Percentiles rank a stretch among this genome's conserved stretches.
Evolutionary conservation across 805 yeast genomes (phyloP).

Genomic region (Teunomyces kruisii): DNA sequence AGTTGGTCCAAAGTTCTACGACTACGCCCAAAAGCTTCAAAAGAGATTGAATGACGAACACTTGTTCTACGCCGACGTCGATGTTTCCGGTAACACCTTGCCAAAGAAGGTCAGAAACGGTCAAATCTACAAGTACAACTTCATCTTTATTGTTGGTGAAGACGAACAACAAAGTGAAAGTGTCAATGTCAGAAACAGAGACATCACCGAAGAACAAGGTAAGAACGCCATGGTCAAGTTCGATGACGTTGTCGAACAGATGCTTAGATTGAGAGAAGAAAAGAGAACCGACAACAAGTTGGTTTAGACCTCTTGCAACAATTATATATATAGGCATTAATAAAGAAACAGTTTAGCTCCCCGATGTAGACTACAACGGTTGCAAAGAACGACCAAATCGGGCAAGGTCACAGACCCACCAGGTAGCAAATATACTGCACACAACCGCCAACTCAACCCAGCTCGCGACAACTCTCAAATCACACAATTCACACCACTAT

Average conservation of each 20-base stretch:
- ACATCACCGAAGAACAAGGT: constrained; percentile 87
- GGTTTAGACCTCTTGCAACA: constrained; percentile 6
- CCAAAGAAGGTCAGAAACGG: constrained; percentile 98
- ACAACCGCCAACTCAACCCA: neutral
- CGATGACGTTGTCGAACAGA: constrained; percentile 68
- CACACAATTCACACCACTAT: neutral
- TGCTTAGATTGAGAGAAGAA: constrained; percentile 64
- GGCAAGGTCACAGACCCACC: too few species aligned
- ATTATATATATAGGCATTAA: neutral
- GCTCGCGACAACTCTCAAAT: neutral
- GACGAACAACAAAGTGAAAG: constrained; percentile 77
- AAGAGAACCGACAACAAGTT: constrained; percentile 69
- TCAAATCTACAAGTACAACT: constrained; percentile 91
- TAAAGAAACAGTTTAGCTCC: neutral
- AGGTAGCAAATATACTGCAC: neutral
- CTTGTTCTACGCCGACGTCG: constrained; percentile 91
- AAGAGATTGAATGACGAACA: constrained; percentile 60
- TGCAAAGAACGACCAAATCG: neutral
- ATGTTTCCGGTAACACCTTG: constrained; percentile 90
- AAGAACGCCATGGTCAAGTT: constrained; percentile 82
- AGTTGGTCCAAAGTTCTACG: constrained; percentile 90
- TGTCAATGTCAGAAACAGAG: constrained; percentile 97
- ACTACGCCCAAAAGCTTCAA: constrained; percentile 82
- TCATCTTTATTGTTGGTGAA: constrained; percentile 95
- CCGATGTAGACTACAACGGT: neutral